These are phyloP conservation scores for Fusarium virguliforme DNA, from an alignment of 2,329 filamentous ascomycete genomes.

Conservation along the genomic window DNA sequence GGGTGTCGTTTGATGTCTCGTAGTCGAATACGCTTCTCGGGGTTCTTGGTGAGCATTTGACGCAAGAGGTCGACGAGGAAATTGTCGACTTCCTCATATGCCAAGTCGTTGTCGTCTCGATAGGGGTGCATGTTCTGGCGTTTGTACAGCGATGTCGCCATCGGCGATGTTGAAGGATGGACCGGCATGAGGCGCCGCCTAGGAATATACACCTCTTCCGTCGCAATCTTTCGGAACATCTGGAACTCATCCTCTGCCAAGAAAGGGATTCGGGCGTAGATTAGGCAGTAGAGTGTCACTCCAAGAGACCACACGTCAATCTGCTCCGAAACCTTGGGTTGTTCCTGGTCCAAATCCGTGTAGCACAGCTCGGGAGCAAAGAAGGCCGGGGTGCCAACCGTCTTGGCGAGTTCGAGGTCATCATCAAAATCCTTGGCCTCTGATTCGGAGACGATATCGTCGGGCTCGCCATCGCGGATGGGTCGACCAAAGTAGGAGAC, in stretches of 20 bases:
- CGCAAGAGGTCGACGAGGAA: conserved; percentile 83
- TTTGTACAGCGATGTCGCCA: conserved; percentile 69
- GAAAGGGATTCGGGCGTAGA: conserved; percentile 95
- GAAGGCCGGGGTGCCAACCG: conserved; percentile 96
- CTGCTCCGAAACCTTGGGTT: conserved; percentile 87
- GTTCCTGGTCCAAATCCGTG: conserved; percentile 80
- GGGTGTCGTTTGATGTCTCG: conserved; percentile 94
- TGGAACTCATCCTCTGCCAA: conserved; percentile 92
- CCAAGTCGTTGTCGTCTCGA: conserved; percentile 82
- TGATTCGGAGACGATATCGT: conserved; percentile 82
- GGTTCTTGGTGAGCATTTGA: conserved; percentile 90
- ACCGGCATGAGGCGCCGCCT: conserved; percentile 84
- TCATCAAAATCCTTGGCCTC: conserved; percentile 92
- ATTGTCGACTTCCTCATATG: conserved; percentile 89
- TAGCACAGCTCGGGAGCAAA: conserved; percentile 98
- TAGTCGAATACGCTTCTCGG: conserved; percentile 88
- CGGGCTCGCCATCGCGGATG: conserved; percentile 84
- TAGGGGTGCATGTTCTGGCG: conserved; percentile 76
- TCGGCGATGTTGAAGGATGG: conserved; percentile 71
- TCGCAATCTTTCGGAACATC: conserved; percentile 92
- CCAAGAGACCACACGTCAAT: conserved; percentile 98
- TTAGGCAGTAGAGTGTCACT: conserved; percentile 94
- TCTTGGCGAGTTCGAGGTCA: conserved; percentile 96
- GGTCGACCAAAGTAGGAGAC: conserved; percentile 97
- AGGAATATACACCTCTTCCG: conserved; percentile 92